Conservation (phyloP, 164 flowering plant species). For the Stephania yunnanensis region DNA sequence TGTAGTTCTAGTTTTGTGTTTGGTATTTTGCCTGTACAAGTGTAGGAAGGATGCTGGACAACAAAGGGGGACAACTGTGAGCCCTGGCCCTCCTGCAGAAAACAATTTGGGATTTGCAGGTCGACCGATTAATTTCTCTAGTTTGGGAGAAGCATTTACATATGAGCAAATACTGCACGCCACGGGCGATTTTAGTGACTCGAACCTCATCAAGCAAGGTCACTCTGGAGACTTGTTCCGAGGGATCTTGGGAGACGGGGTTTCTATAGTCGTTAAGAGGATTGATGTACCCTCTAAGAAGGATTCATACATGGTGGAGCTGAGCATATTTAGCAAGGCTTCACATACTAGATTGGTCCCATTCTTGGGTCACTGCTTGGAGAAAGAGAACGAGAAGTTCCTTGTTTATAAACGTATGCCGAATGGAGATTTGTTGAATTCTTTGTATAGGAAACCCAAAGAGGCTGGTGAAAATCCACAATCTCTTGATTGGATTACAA, state of each 20-base stretch:
- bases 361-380: slow-evolving; percentile 79
- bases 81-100: slow-evolving; percentile 38
- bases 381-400: slow-evolving; percentile 73
- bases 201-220: slow-evolving; percentile 75
- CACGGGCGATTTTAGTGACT: slow-evolving; percentile 59
- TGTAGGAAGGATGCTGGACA: slow-evolving; percentile 27
- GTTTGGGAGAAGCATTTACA: slow-evolving; percentile 63
- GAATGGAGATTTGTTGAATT: slow-evolving; percentile 74
- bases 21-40: slow-evolving; percentile 30
- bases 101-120: slow-evolving; percentile 34
- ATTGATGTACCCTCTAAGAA: slow-evolving; percentile 47
- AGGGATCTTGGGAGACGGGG: slow-evolving; percentile 69
- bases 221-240: slow-evolving; percentile 81
- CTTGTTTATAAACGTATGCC: slow-evolving; percentile 85
- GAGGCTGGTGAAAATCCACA: slow-evolving; percentile 59
- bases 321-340: slow-evolving; percentile 63
- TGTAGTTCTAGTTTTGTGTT: slow-evolving; percentile 30
- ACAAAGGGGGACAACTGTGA: slow-evolving; percentile 48
- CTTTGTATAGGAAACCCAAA: slow-evolving; percentile 51
- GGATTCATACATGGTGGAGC: slow-evolving; percentile 57
- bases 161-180: slow-evolving; percentile 73
- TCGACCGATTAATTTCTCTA: slow-evolving; percentile 40
- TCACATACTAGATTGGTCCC: slow-evolving; percentile 82
- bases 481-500: slow-evolving; percentile 96
- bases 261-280: slow-evolving; percentile 59